These are phyloP conservation scores for Camellia oleifera DNA, from an alignment of 179 eudicot species.

Conservation along the genomic window DNA sequence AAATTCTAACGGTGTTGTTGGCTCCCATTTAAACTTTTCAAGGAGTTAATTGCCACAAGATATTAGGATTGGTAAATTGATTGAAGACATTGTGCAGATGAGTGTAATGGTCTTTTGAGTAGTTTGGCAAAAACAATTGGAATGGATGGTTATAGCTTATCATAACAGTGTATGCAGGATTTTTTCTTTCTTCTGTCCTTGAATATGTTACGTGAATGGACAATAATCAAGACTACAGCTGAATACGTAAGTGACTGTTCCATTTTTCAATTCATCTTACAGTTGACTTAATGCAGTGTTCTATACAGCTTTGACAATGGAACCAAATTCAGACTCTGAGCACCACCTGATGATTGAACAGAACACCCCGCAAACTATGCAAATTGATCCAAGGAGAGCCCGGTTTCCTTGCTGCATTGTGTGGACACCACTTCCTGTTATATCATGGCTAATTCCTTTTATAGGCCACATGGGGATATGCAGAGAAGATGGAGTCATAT, in stretches of 20 bases:
- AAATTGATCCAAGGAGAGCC: slow-evolving; percentile 68
- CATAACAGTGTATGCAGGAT: neutral
- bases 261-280: neutral
- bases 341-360: slow-evolving; percentile 47
- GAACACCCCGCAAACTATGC: slow-evolving; percentile 26
- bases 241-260: neutral
- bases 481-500: slow-evolving; percentile 92
- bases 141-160: neutral
- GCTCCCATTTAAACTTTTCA: neutral
- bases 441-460: slow-evolving; percentile 92
- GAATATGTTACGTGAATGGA: neutral
- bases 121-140: neutral
- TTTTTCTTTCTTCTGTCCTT: neutral
- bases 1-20: neutral
- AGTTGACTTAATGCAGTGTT: slow-evolving; percentile 5
- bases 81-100: neutral
- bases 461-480: slow-evolving; percentile 92
- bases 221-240: neutral
- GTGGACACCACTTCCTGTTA: slow-evolving; percentile 89
- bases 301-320: slow-evolving; percentile 22
- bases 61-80: neutral
- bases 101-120: neutral
- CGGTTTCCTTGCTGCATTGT: slow-evolving; percentile 89
- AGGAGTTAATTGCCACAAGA: neutral
- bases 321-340: slow-evolving; percentile 40